Evolutionary conservation across 345 rosid genomes (phyloP), one percentile per base, ranked within the genome.

Genomic region (Lepidium aucheri): DNA sequence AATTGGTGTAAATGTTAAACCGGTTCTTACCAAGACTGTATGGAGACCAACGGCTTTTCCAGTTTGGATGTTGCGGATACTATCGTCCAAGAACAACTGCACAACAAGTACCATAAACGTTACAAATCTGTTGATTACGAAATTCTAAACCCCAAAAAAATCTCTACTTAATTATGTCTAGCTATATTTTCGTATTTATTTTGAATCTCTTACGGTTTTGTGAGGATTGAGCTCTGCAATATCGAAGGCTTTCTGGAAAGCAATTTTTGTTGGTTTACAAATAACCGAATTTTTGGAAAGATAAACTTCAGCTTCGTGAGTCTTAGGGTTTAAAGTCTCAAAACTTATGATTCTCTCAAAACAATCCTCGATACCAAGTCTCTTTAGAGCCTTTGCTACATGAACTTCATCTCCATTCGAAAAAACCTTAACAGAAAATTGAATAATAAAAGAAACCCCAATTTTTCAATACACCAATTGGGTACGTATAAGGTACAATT

Each of bases 321-420:
- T 82, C 16, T 72, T 68, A 20, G 95, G 90, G 75, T 93, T 93
- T 14, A 93, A 81, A 0, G 90, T 85, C 70, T 94, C 99, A 53
- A 90, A 94, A 76, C 89, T 85, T 51, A 94, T 90, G 38, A 88
- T 85, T 79, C 90, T 92, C 74, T 90, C 96, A 43, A 94, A 94
- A 70, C 97, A 88, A 58, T 86, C 97, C 69, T 90, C 89, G 38
- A 94, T 74, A 43, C 90, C 91, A 1, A 94, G 99, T 81, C 76
- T 83, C 44, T 67, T 81, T 8, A 94, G 80, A 51, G 75, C 90
- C 32, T 83, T 84, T 7, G 38, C 80, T 4, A 87, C 92, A 53
- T 94, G 99, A 9, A 70, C 56, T 67, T 72, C 81, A 78, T 94
- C 96, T 12, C 96, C 95, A 73, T 94, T 94, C 10, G 97, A 90